Evolutionary conservation across 2,329 filamentous ascomycete species (phyloP).

Genomic region (Coniochaeta sp.): DNA sequence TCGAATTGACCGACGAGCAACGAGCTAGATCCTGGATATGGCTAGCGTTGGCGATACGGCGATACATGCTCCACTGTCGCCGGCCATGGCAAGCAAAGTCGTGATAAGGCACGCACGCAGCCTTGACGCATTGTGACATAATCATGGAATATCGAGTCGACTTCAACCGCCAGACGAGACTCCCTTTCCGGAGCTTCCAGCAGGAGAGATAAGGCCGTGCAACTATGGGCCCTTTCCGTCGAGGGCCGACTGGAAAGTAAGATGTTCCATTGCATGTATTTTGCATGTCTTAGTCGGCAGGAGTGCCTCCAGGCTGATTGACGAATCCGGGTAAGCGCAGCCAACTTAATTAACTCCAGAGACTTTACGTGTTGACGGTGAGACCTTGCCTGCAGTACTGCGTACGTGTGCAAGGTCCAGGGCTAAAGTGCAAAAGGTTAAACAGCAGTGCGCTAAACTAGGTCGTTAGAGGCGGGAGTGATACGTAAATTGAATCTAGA

Average conservation of each 20-base stretch:
- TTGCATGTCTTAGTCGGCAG: background rate
- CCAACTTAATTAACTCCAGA: background rate
- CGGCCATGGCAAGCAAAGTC: too few species aligned
- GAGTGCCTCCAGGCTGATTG: background rate
- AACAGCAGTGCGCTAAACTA: background rate
- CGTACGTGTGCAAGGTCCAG: background rate
- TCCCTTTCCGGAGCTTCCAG: background rate
- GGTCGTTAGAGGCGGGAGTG: background rate
- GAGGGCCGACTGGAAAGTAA: background rate
- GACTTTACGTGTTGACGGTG: background rate
- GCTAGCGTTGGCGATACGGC: background rate
- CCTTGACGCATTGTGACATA: background rate
- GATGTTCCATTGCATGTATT: background rate
- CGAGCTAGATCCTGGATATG: background rate
- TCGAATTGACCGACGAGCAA: background rate
- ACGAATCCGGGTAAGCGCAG: background rate
- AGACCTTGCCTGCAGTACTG: background rate
- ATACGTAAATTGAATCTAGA: background rate
- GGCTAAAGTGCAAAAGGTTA: background rate
- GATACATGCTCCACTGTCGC: too few species aligned
- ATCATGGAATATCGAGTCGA: background rate
- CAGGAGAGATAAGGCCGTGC: background rate
- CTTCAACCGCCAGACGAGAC: background rate
- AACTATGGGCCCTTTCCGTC: background rate
- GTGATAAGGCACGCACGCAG: background rate